phyloP scores from a whole-genome alignment of 2,329 filamentous ascomycete species.

The Purpureocillium takamizusanense region DNA sequence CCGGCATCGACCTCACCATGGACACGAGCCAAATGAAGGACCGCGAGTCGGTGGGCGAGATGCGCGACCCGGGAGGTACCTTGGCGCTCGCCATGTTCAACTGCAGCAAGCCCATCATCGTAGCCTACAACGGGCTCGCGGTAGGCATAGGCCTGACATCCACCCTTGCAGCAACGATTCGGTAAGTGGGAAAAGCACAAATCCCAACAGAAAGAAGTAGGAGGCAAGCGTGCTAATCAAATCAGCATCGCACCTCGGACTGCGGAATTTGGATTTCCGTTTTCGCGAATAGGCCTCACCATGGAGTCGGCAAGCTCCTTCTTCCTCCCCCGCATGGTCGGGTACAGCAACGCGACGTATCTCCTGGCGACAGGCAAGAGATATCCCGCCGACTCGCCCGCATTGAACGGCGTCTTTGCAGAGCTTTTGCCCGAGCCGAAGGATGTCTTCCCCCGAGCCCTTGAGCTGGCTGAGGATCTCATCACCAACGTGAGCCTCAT shows the following conservation, averaged over 20 bases:
- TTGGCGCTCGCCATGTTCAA: slow-evolving; percentile 7
- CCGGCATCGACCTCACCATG: slow-evolving; percentile 47
- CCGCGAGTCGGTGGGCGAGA: not conserved
- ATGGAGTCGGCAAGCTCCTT: slow-evolving; percentile 10
- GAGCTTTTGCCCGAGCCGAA: slow-evolving; percentile 3
- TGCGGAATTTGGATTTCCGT: slow-evolving; percentile 8
- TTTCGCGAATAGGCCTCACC: slow-evolving; percentile 7
- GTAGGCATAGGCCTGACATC: slow-evolving; percentile 10
- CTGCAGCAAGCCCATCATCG: slow-evolving; percentile 10
- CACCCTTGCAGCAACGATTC: slow-evolving; percentile 7
- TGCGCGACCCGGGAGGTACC: slow-evolving; percentile 24
- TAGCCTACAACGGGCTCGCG: slow-evolving; percentile 8
- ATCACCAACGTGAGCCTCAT: slow-evolving; percentile 4
- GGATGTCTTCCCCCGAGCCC: slow-evolving; percentile 5
- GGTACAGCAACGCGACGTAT: slow-evolving; percentile 7
- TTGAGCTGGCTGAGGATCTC: slow-evolving; percentile 4
- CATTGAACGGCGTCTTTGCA: slow-evolving; percentile 1
- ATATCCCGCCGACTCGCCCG: slow-evolving; percentile 2
- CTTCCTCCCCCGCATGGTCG: slow-evolving; percentile 8
- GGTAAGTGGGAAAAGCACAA: too few species aligned
- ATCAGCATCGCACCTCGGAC: slow-evolving; percentile 2
- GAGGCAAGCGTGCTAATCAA: too few species aligned
- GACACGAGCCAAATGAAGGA: not conserved
- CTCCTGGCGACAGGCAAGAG: slow-evolving; percentile 6
- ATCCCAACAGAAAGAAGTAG: too few species aligned